Evolutionary conservation across 2,329 filamentous ascomycete genomes (phyloP).

Genomic region (Venturia effusa): DNA sequence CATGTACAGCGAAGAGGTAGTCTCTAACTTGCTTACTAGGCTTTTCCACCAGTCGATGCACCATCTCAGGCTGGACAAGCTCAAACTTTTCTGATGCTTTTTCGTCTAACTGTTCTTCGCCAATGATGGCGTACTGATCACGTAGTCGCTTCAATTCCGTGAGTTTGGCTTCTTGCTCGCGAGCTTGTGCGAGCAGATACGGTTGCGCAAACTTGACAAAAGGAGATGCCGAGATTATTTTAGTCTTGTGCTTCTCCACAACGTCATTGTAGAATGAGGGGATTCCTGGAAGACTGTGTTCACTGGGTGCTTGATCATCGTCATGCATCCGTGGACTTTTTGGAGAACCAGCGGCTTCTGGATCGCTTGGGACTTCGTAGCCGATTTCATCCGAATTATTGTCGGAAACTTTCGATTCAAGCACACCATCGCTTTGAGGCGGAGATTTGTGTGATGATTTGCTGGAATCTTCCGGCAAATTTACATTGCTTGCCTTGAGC

Average conservation of each 20-base stretch:
- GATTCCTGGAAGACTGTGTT: background rate
- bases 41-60: conserved; percentile 69
- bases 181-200: conserved; percentile 81
- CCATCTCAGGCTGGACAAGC: conserved; percentile 90
- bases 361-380: background rate
- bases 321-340: background rate
- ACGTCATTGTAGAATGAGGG: conserved; percentile 13
- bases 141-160: conserved; percentile 72
- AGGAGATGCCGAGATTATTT: conserved; percentile 86
- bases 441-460: background rate
- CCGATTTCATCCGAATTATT: background rate
- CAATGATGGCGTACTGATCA: conserved; percentile 49
- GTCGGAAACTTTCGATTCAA: background rate
- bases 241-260: conserved; percentile 85
- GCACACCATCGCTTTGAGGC: background rate
- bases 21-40: conserved; percentile 83
- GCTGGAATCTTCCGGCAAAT: background rate
- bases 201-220: conserved; percentile 94
- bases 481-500: conserved; percentile 13
- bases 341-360: background rate
- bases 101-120: conserved; percentile 25
- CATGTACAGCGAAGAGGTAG: conserved; percentile 86
- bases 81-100: conserved; percentile 52
- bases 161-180: conserved; percentile 79
- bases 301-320: background rate